These are phyloP conservation scores for Leptographium procerum DNA, from an alignment of 2,329 filamentous ascomycete genomes.

Conservation along the genomic window DNA sequence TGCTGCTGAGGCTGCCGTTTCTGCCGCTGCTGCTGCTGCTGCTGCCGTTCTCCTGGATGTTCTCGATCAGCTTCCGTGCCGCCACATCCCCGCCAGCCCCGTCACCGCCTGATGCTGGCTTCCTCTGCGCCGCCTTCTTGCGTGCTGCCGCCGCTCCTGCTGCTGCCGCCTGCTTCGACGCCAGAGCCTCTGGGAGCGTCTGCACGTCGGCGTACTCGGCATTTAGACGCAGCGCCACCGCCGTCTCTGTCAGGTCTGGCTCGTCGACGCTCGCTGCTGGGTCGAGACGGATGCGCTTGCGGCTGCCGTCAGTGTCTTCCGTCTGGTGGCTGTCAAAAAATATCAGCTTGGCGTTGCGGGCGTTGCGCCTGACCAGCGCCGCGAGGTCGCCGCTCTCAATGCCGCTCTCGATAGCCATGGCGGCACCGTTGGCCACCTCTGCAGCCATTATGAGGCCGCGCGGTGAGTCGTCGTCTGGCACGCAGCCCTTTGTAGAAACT, in stretches of 20 bases:
- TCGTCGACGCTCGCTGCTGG: slow-evolving; percentile 23
- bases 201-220: slow-evolving; percentile 69
- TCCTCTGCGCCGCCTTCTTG: slow-evolving; percentile 36
- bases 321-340: slow-evolving; percentile 19
- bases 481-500: background rate
- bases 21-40: slow-evolving; percentile 18
- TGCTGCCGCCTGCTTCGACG: slow-evolving; percentile 62
- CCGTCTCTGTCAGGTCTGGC: slow-evolving; percentile 27
- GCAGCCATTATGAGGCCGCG: slow-evolving; percentile 16
- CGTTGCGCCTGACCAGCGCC: slow-evolving; percentile 28
- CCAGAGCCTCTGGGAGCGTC: slow-evolving; percentile 65
- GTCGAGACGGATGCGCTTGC: slow-evolving; percentile 23
- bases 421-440: slow-evolving; percentile 16
- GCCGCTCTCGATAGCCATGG: slow-evolving; percentile 10
- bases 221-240: slow-evolving; percentile 46
- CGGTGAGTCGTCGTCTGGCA: background rate
- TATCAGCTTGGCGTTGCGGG: slow-evolving; percentile 26
- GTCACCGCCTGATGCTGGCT: slow-evolving; percentile 28
- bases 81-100: slow-evolving; percentile 25
- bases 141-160: slow-evolving; percentile 38
- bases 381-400: slow-evolving; percentile 19
- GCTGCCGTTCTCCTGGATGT: slow-evolving; percentile 36
- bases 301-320: slow-evolving; percentile 3
- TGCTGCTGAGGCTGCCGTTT: no score
- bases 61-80: slow-evolving; percentile 57